phyloP scores from a whole-genome alignment of 208 protist species.

The Blastocrithidia nonstop region DNA sequence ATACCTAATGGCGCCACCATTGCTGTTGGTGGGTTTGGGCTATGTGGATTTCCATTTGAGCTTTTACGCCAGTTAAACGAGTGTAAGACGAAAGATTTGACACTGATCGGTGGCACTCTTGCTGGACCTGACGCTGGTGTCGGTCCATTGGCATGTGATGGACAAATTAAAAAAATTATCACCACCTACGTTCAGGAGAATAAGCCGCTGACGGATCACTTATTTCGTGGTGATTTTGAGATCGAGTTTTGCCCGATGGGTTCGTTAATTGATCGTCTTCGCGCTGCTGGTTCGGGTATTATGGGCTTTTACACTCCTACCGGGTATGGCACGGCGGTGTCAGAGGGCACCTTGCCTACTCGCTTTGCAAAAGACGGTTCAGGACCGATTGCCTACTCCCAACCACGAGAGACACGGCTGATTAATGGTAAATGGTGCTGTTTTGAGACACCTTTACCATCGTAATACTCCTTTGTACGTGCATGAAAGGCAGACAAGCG shows the following conservation, averaged over 20 bases:
- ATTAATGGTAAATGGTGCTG: constrained; percentile 81
- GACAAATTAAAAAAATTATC: constrained; percentile 50
- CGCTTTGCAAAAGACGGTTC: constrained; percentile 66
- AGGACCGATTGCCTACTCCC: constrained; percentile 38
- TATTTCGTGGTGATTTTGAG: constrained; percentile 85
- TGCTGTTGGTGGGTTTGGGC: constrained; percentile 86
- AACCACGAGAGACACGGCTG: constrained; percentile 51
- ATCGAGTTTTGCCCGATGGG: constrained; percentile 92
- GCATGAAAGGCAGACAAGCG: constrained; percentile 83
- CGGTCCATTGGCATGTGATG: constrained; percentile 71
- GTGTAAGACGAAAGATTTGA: constrained; percentile 46
- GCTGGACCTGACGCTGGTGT: constrained; percentile 88
- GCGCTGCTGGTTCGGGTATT: constrained; percentile 88
- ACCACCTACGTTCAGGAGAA: constrained; percentile 93
- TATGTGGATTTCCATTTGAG: constrained; percentile 84
- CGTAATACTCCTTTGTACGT: constrained; percentile 86
- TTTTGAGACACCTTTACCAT: constrained; percentile 79
- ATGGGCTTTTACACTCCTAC: constrained; percentile 92
- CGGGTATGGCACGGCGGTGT: constrained; percentile 76
- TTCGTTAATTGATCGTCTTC: constrained; percentile 83
- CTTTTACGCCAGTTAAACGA: constrained; percentile 63
- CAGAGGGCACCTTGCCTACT: constrained; percentile 70
- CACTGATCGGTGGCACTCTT: constrained; percentile 77
- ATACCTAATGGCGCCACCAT: constrained; percentile 14
- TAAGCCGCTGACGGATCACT: constrained; percentile 77